Evolutionary conservation across 352 stramenopile genomes (phyloP).

Genomic region (Plasmopara halstedii): DNA sequence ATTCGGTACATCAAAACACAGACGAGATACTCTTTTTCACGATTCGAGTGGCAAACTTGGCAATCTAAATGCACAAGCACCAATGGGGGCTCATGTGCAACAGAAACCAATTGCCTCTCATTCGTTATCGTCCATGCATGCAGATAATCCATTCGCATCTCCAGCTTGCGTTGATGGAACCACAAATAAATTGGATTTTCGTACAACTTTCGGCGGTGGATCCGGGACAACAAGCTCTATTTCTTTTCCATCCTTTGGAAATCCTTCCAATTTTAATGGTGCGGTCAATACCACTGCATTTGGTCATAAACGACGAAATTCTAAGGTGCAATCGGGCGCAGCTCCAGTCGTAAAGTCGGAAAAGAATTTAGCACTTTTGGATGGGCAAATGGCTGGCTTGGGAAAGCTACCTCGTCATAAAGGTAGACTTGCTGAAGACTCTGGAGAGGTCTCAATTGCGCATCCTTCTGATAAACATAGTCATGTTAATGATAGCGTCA

Average conservation of each 20-base stretch:
- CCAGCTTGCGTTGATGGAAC: not conserved
- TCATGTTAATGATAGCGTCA: constrained; percentile 4
- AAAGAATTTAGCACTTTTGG: constrained; percentile 17
- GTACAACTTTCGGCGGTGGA: constrained; percentile 23
- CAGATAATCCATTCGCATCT: constrained; percentile 22
- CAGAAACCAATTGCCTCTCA: constrained; percentile 23
- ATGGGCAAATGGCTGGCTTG: constrained; percentile 21
- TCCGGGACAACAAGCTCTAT: constrained; percentile 3
- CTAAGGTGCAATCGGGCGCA: constrained; percentile 10
- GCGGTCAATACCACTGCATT: constrained; percentile 11
- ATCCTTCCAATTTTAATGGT: constrained; percentile 5
- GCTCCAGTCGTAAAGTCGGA: constrained; percentile 9
- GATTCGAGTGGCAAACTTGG: constrained; percentile 8
- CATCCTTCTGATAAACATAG: constrained; percentile 10
- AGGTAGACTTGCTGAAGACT: constrained; percentile 14
- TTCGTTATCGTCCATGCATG: not conserved
- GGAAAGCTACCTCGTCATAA: constrained; percentile 23
- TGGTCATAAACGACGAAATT: constrained; percentile 18
- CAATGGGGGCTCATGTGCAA: constrained; percentile 9
- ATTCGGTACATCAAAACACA: constrained; percentile 14
- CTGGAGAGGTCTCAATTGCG: constrained; percentile 4
- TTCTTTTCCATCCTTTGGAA: constrained; percentile 8
- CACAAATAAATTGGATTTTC: constrained; percentile 2
- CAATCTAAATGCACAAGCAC: constrained; percentile 1
- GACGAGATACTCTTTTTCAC: constrained; percentile 7